A percentile compares a stretch with the other conserved stretches of the same genome.
Evolutionary conservation across 208 protist species (phyloP).

Genomic region (Tritrichomonas musculus): DNA sequence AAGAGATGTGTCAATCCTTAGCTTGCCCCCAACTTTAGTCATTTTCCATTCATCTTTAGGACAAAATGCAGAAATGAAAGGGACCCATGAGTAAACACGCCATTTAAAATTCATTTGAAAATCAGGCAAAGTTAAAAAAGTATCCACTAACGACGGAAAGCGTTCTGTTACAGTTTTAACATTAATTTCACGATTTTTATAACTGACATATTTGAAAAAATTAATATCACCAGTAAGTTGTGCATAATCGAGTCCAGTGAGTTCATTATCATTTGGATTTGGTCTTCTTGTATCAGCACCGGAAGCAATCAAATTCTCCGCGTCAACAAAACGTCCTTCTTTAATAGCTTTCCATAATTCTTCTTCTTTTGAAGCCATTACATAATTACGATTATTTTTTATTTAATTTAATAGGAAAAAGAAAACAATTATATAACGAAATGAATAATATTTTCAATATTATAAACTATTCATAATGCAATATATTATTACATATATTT

Average conservation of each 20-base stretch:
- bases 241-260: not conserved
- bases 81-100: constrained; percentile 16
- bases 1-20: not conserved
- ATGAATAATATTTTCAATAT: too few species aligned
- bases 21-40: constrained; percentile 15
- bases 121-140: constrained; percentile 15
- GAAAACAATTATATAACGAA: too few species aligned
- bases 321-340: not conserved
- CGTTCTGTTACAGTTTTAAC: not conserved
- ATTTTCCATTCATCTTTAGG: not conserved
- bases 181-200: not conserved
- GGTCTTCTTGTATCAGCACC: not conserved
- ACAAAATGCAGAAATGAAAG: not conserved
- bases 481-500: too few species aligned
- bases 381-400: too few species aligned
- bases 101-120: constrained; percentile 7
- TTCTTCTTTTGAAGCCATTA: too few species aligned
- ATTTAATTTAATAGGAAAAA: too few species aligned
- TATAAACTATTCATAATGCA: too few species aligned
- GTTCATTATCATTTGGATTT: not conserved
- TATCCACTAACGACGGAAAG: not conserved
- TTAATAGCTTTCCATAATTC: not conserved
- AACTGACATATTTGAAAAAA: not conserved
- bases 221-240: not conserved
- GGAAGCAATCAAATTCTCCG: not conserved